Percentiles rank a stretch among this genome's conserved stretches.
Conservation (phyloP, 495 filamentous ascomycete genomes). For the Trichoderma virens region DNA sequence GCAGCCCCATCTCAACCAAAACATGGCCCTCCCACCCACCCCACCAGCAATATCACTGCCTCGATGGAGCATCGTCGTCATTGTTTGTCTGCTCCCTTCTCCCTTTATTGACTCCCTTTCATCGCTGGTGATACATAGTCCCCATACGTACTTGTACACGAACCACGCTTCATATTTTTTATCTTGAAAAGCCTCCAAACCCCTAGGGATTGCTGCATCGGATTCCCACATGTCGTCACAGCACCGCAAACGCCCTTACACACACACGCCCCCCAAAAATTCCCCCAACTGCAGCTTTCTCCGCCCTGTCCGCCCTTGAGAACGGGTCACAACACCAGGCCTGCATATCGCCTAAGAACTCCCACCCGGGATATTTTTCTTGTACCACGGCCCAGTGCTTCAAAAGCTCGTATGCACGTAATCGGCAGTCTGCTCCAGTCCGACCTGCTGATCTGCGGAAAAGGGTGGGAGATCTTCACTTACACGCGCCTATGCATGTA, state of each 20-base stretch:
- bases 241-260: background rate
- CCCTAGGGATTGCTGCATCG: background rate
- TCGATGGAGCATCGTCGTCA: background rate
- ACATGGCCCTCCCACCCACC: background rate
- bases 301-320: background rate
- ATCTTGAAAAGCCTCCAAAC: background rate
- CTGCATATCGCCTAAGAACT: background rate
- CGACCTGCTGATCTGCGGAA: background rate
- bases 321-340: background rate
- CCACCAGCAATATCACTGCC: background rate
- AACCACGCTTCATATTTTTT: too few species aligned
- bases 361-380: too few species aligned
- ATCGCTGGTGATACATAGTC: too few species aligned
- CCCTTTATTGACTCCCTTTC: too few species aligned
- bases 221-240: background rate
- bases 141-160: too few species aligned
- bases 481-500: too few species aligned
- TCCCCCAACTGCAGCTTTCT: background rate
- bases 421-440: background rate
- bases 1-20: background rate
- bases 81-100: background rate
- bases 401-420: too few species aligned
- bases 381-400: too few species aligned
- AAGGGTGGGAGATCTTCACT: background rate
- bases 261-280: background rate